Evolutionary conservation across 768 basidiomycete genomes (phyloP).

Genomic region (Tricholoma matsutake): DNA sequence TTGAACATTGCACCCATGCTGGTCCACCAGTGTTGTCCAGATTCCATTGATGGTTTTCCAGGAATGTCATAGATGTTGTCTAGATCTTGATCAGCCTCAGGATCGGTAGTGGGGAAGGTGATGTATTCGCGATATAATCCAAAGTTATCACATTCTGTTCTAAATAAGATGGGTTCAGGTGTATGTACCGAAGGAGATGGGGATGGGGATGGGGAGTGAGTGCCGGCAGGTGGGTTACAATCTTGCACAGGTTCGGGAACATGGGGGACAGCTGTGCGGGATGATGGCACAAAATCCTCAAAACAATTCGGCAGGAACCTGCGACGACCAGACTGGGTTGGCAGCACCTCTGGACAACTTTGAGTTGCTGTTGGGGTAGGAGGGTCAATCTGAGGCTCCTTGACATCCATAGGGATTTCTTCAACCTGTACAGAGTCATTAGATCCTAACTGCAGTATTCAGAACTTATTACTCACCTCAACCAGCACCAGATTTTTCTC

Average conservation of each 20-base stretch:
- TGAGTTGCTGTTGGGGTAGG: no score
- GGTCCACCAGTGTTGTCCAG: not conserved
- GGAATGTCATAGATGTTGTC: constrained; percentile 15
- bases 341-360: no score
- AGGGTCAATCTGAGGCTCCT: no score
- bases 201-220: not conserved
- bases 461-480: no score
- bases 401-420: no score
- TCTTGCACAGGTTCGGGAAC: not conserved
- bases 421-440: no score
- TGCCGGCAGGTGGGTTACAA: no score
- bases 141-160: constrained; percentile 17
- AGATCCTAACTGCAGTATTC: no score
- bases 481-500: no score
- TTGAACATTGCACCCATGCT: not conserved
- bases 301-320: not conserved
- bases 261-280: constrained; percentile 3
- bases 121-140: constrained; percentile 22
- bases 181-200: constrained; percentile 2
- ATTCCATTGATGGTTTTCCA: not conserved
- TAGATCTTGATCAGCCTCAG: constrained; percentile 14
- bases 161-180: constrained; percentile 1
- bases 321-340: no score
- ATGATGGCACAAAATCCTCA: constrained; percentile 1
- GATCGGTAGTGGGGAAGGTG: constrained; percentile 3